phyloP scores from a whole-genome alignment of 495 filamentous ascomycete species.

The Penicillium argentinense region DNA sequence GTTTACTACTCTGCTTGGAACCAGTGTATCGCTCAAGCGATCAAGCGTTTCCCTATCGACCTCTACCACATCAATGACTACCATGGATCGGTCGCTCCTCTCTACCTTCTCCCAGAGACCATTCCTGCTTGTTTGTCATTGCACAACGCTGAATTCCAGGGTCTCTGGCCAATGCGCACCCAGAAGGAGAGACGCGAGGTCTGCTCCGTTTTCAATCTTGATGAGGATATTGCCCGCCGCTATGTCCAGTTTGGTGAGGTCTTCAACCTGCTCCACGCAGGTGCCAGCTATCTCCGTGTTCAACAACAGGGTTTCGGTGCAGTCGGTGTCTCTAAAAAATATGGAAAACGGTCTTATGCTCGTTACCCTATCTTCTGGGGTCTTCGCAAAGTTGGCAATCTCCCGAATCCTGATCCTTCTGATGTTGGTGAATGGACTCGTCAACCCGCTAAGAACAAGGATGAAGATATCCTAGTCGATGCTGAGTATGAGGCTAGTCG shows the following conservation, averaged over 20 bases:
- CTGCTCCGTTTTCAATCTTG: constrained; percentile 66
- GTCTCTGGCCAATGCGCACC: constrained; percentile 74
- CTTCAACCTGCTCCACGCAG: constrained; percentile 72
- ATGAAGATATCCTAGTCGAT: constrained; percentile 57
- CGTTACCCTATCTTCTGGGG: constrained; percentile 80
- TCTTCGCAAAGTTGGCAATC: constrained; percentile 65
- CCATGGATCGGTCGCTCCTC: constrained; percentile 69
- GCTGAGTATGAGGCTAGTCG: constrained; percentile 56
- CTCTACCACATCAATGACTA: constrained; percentile 83
- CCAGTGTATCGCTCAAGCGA: constrained; percentile 63
- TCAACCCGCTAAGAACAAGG: constrained; percentile 39
- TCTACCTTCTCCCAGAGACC: constrained; percentile 65
- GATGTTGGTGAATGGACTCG: constrained; percentile 70
- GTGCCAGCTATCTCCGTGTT: constrained; percentile 69
- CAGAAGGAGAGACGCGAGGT: constrained; percentile 67
- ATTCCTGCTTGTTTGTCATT: constrained; percentile 49
- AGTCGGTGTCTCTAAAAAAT: constrained; percentile 73
- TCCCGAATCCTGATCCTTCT: constrained; percentile 75
- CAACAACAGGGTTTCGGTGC: constrained; percentile 75
- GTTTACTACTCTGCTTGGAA: constrained; percentile 77
- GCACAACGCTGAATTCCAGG: constrained; percentile 74
- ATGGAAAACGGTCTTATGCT: constrained; percentile 71
- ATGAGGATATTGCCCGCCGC: constrained; percentile 37
- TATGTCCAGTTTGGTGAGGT: constrained; percentile 65
- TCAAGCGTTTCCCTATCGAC: constrained; percentile 63